Evolutionary conservation across 148 eudicot species (phyloP).

Genomic region (Limonium bicolor): DNA sequence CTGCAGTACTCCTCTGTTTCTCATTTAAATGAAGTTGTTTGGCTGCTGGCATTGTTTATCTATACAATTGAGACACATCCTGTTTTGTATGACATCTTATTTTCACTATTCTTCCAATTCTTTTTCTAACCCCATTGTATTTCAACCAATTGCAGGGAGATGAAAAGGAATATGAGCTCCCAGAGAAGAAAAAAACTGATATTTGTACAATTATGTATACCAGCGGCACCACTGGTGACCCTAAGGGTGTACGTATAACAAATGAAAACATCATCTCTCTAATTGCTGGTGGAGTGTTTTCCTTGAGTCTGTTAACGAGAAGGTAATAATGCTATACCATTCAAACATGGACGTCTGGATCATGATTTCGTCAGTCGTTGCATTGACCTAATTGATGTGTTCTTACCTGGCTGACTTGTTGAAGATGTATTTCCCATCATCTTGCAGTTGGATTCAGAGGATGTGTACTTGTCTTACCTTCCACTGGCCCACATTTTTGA

Average conservation of each 20-base stretch:
- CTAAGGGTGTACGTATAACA: conserved; percentile 91
- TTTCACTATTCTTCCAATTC: too few relatives aligned
- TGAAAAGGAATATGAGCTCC: conserved; percentile 50
- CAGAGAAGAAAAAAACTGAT: conserved; percentile 56
- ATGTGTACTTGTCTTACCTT: conserved; percentile 85
- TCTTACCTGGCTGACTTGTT: neutral
- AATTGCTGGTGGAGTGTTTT: conserved; percentile 67
- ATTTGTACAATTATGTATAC: conserved; percentile 98
- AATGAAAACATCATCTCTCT: conserved; percentile 78
- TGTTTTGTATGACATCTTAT: too few relatives aligned
- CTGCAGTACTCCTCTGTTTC: too few relatives aligned
- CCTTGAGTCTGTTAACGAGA: conserved; percentile 60
- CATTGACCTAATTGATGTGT: neutral
- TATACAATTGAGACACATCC: too few relatives aligned
- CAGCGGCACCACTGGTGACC: conserved; percentile 99
- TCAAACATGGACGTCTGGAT: too few relatives aligned
- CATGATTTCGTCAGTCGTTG: neutral
- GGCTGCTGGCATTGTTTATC: too few relatives aligned
- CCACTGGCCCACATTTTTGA: conserved; percentile 98
- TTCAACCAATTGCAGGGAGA: conserved; percentile 75
- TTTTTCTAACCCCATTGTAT: too few relatives aligned
- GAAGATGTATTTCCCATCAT: conserved; percentile 3
- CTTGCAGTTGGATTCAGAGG: conserved; percentile 48
- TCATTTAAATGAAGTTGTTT: too few relatives aligned
- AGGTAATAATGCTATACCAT: conserved; percentile 23